These are phyloP conservation scores for Xerocomus brunneocitrinus DNA, from an alignment of 768 basidiomycete genomes.

Conservation along the genomic window DNA sequence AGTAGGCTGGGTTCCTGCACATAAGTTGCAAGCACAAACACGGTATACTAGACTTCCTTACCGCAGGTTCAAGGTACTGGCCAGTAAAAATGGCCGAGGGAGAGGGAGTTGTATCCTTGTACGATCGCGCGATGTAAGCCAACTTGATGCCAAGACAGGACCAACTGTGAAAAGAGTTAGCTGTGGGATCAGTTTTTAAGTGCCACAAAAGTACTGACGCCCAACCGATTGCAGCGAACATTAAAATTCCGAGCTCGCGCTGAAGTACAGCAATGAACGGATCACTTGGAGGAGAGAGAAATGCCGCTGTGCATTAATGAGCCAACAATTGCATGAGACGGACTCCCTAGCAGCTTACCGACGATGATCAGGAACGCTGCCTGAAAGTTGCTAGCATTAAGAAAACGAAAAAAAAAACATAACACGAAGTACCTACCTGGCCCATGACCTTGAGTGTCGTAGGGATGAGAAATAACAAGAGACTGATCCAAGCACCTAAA, in stretches of 20 bases:
- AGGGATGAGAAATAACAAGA: slow-evolving; percentile 57
- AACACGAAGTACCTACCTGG: slow-evolving; percentile 36
- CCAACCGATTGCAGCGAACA: slow-evolving; percentile 50
- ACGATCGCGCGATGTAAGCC: slow-evolving; percentile 50
- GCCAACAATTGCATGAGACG: not conserved
- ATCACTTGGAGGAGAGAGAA: slow-evolving; percentile 64
- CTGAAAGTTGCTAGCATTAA: slow-evolving; percentile 30
- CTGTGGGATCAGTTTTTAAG: not conserved
- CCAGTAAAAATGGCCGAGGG: slow-evolving; percentile 43
- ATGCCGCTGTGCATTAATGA: slow-evolving; percentile 39
- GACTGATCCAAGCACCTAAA: slow-evolving; percentile 55
- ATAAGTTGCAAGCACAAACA: not conserved
- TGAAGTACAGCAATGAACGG: slow-evolving; percentile 67
- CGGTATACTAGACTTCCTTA: slow-evolving; percentile 15
- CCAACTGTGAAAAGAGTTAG: slow-evolving; percentile 45
- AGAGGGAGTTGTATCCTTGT: slow-evolving; percentile 38
- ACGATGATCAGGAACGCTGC: slow-evolving; percentile 63
- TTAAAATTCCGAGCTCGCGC: slow-evolving; percentile 53
- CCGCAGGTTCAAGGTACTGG: slow-evolving; percentile 50
- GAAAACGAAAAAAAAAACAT: not conserved
- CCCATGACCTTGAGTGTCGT: slow-evolving; percentile 47
- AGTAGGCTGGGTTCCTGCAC: slow-evolving; percentile 40
- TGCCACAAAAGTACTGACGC: slow-evolving; percentile 42
- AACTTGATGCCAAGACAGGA: slow-evolving; percentile 59
- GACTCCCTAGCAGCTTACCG: slow-evolving; percentile 32